Evolutionary conservation across 495 filamentous ascomycete genomes (phyloP).

Genomic region (Aspergillus olivimuriae): DNA sequence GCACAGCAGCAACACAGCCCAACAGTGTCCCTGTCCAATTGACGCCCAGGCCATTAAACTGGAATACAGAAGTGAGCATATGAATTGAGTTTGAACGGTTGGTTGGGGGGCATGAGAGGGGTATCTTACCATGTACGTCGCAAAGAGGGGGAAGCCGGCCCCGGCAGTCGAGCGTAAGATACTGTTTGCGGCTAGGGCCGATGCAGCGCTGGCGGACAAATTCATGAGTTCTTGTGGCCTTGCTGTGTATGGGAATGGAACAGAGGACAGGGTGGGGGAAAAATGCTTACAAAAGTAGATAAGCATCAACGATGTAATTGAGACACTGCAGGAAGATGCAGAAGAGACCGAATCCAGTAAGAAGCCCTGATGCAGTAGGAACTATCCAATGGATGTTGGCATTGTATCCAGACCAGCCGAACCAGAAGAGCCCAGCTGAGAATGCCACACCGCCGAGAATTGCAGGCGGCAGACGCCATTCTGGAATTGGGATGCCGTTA

Average conservation of each 20-base stretch:
- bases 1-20: slow-evolving; percentile 56
- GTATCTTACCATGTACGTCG: slow-evolving; percentile 54
- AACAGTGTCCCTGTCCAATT: slow-evolving; percentile 72
- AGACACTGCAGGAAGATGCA: slow-evolving; percentile 77
- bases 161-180: slow-evolving; percentile 73
- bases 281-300: slow-evolving; percentile 80
- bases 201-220: slow-evolving; percentile 51
- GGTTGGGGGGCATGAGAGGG: slow-evolving; percentile 19
- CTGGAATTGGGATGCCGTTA: slow-evolving; percentile 65
- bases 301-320: slow-evolving; percentile 84
- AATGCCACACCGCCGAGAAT: slow-evolving; percentile 74
- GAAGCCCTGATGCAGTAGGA: slow-evolving; percentile 63
- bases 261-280: too few relatives aligned
- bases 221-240: slow-evolving; percentile 6
- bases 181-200: slow-evolving; percentile 79
- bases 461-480: slow-evolving; percentile 78
- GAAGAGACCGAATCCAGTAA: slow-evolving; percentile 59
- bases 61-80: neutral
- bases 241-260: too few relatives aligned
- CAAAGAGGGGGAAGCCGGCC: slow-evolving; percentile 75
- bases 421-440: slow-evolving; percentile 75
- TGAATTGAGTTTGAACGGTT: slow-evolving; percentile 29
- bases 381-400: slow-evolving; percentile 72
- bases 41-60: slow-evolving; percentile 65
- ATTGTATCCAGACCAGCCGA: slow-evolving; percentile 70